Conservation (phyloP, 139 green algal species). For the Volvox africanus region DNA sequence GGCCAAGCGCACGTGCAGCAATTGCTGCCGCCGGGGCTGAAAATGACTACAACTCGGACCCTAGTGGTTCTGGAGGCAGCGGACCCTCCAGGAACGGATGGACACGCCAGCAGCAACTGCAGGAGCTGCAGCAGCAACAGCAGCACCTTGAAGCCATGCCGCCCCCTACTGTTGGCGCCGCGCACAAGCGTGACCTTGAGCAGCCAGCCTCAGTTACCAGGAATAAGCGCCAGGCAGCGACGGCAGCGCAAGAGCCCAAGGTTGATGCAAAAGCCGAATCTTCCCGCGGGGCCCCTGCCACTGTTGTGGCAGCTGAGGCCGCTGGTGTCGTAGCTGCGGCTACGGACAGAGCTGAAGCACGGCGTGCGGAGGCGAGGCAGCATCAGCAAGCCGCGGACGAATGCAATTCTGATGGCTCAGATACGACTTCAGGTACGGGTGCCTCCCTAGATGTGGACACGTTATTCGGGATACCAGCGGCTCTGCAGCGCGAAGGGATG, state of each 20-base stretch:
- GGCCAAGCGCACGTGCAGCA: neutral
- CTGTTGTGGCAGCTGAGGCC: neutral
- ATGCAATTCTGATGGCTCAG: constrained; percentile 7
- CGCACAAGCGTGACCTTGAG: neutral
- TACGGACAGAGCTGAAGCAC: neutral
- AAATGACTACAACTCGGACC: constrained; percentile 16
- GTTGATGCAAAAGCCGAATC: neutral
- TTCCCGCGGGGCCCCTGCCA: neutral
- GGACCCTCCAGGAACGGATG: neutral
- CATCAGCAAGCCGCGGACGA: neutral
- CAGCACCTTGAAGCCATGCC: neutral
- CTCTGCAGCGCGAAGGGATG: no score
- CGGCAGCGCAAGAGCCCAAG: neutral
- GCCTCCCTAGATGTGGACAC: no score
- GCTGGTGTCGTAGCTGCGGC: neutral
- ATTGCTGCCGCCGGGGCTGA: neutral
- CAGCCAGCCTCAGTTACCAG: neutral
- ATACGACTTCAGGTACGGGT: constrained; percentile 23
- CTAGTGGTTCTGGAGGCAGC: neutral
- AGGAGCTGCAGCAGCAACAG: neutral
- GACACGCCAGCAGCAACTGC: neutral
- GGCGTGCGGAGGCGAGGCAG: neutral
- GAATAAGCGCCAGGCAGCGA: neutral
- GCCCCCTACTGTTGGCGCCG: neutral
- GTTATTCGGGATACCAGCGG: no score